Percentiles rank a stretch among this genome's conserved stretches.
phyloP scores from a whole-genome alignment of 2,329 filamentous ascomycete genomes.

The Penicillium brasilianum region DNA sequence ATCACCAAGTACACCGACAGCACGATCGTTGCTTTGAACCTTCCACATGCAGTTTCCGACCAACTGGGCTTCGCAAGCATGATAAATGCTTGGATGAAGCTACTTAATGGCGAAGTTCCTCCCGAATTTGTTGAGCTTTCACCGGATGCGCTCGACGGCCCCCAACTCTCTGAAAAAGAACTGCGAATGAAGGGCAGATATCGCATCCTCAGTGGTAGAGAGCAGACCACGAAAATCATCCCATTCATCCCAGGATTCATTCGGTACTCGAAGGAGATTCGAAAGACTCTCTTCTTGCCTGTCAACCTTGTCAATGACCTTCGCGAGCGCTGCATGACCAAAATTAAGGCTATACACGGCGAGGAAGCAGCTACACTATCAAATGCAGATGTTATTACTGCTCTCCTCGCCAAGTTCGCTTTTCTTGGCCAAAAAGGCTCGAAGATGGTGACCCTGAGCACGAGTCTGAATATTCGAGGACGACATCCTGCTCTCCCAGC shows the following conservation, averaged over 20 bases:
- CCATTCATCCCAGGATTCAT: background rate
- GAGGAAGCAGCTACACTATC: background rate
- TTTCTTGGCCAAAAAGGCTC: background rate
- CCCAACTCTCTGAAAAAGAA: background rate
- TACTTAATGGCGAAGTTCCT: background rate
- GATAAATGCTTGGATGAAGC: constrained; percentile 6
- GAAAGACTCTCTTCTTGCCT: background rate
- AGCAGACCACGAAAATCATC: background rate
- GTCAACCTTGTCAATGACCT: background rate
- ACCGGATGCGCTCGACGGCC: background rate
- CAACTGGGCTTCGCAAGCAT: constrained; percentile 1
- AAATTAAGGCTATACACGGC: background rate
- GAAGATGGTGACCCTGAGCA: background rate
- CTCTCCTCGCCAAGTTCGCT: background rate
- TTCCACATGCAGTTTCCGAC: constrained; percentile 3
- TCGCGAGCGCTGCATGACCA: background rate
- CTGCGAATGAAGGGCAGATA: background rate
- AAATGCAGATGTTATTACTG: background rate
- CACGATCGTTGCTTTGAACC: constrained; percentile 4
- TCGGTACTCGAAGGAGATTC: background rate
- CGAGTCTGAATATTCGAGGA: background rate
- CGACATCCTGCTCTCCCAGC: constrained; percentile 5
- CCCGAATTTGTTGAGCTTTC: background rate
- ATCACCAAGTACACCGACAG: background rate
- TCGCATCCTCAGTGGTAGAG: background rate